Percentiles rank a stretch among this genome's conserved stretches.
Evolutionary conservation across 805 yeast species (phyloP).

Genomic region (Candida morakotiae): DNA sequence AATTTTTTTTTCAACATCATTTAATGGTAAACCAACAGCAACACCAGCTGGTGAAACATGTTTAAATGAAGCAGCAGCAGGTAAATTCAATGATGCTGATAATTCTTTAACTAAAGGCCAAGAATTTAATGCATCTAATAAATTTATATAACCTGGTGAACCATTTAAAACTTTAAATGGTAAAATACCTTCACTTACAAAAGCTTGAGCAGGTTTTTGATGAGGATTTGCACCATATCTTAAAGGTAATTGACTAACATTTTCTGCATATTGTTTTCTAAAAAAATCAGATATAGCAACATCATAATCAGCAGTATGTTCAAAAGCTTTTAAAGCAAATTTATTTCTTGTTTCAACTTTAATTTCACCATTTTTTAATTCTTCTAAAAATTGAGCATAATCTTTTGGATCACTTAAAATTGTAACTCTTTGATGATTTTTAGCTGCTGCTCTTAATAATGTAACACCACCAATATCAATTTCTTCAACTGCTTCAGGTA

Average conservation of each 20-base stretch:
- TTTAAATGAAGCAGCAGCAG: slow-evolving; percentile 98
- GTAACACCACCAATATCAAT: slow-evolving; percentile 98
- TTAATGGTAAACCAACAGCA: slow-evolving; percentile 92
- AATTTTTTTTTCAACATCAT: slow-evolving; percentile 88
- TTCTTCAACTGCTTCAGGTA: slow-evolving; percentile 97
- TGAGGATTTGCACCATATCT: slow-evolving; percentile 99
- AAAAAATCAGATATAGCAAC: slow-evolving; percentile 93
- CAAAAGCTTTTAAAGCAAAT: slow-evolving; percentile 94
- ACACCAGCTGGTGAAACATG: slow-evolving; percentile 99
- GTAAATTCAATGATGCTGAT: slow-evolving; percentile 87
- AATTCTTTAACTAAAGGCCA: slow-evolving; percentile 99
- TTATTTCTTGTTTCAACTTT: slow-evolving; percentile 70
- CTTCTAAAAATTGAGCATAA: slow-evolving; percentile 82
- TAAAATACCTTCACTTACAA: slow-evolving; percentile 75
- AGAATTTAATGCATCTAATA: slow-evolving; percentile 93
- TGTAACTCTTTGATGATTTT: slow-evolving; percentile 94
- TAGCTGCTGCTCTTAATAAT: slow-evolving; percentile 95
- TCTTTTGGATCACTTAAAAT: slow-evolving; percentile 93
- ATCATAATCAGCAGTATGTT: slow-evolving; percentile 97
- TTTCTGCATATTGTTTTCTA: slow-evolving; percentile 95
- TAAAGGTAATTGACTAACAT: slow-evolving; percentile 81
- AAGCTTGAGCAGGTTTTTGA: slow-evolving; percentile 99
- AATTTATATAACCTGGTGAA: slow-evolving; percentile 95
- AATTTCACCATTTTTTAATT: slow-evolving; percentile 71
- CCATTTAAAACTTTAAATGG: slow-evolving; percentile 94